A percentile compares a stretch with the other conserved stretches of the same genome.
Conservation (phyloP, 352 stramenopile species). For the Phytophthora pinifolia region DNA sequence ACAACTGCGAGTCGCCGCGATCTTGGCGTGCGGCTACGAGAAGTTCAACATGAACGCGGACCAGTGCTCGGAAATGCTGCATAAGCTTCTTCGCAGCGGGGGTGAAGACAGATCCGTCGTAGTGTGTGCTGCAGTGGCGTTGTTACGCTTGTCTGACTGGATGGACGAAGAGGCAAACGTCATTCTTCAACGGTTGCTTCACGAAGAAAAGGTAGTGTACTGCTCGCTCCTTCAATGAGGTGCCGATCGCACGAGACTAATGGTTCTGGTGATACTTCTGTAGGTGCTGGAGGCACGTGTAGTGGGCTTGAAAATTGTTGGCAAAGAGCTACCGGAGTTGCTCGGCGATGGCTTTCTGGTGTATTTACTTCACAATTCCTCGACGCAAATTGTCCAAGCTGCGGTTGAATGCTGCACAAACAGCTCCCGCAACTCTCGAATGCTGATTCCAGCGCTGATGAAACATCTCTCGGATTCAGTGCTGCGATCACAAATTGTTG, state of each 20-base stretch:
- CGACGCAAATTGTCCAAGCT: slow-evolving; percentile 70
- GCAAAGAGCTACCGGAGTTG: slow-evolving; percentile 78
- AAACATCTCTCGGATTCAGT: slow-evolving; percentile 75
- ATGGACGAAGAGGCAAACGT: slow-evolving; percentile 87
- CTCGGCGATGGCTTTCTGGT: slow-evolving; percentile 83
- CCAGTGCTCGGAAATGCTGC: slow-evolving; percentile 64
- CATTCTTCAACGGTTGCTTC: slow-evolving; percentile 73
- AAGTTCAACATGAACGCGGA: slow-evolving; percentile 61
- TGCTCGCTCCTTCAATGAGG: background rate
- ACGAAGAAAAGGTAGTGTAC: slow-evolving; percentile 81
- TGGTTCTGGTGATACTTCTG: background rate
- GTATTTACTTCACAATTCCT: slow-evolving; percentile 79
- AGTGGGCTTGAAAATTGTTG: slow-evolving; percentile 80
- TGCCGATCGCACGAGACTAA: background rate
- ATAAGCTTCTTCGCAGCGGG: slow-evolving; percentile 50
- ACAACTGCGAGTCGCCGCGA: slow-evolving; percentile 69
- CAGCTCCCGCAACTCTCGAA: slow-evolving; percentile 72
- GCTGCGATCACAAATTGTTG: slow-evolving; percentile 65
- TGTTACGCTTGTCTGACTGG: slow-evolving; percentile 77
- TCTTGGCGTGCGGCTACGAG: slow-evolving; percentile 78
- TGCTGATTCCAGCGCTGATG: slow-evolving; percentile 81
- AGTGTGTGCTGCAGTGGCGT: slow-evolving; percentile 73
- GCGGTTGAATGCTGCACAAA: slow-evolving; percentile 82
- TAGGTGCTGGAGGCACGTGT: slow-evolving; percentile 69
- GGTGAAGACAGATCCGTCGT: slow-evolving; percentile 70